phyloP scores from a whole-genome alignment of 495 filamentous ascomycete species.

The Penicillium simplicissimum region DNA sequence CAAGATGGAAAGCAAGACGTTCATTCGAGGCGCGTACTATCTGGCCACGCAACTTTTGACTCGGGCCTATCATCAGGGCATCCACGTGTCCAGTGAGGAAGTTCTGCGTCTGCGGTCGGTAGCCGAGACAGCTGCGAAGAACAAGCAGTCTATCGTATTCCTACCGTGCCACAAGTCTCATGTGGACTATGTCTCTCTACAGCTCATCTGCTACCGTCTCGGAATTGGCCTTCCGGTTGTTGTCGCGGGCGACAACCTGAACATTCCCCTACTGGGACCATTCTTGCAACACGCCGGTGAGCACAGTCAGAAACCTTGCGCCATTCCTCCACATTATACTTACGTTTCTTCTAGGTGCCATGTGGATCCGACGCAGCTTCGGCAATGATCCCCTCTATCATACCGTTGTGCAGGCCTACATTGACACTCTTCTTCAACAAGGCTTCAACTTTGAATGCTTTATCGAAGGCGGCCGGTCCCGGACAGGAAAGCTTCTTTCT shows the following conservation, averaged over 20 bases:
- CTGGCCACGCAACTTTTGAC: slow-evolving; percentile 83
- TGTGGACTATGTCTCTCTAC: slow-evolving; percentile 91
- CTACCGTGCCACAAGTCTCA: slow-evolving; percentile 92
- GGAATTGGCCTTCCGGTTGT: slow-evolving; percentile 89
- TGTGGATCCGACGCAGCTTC: slow-evolving; percentile 94
- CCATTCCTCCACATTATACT: slow-evolving; percentile 9
- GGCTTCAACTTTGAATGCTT: slow-evolving; percentile 97
- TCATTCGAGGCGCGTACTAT: slow-evolving; percentile 92
- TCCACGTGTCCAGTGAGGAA: slow-evolving; percentile 94
- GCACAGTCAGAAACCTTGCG: slow-evolving; percentile 11
- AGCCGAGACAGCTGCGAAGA: slow-evolving; percentile 75
- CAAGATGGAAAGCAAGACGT: slow-evolving; percentile 94
- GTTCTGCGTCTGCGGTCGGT: slow-evolving; percentile 77
- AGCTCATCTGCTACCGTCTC: slow-evolving; percentile 91
- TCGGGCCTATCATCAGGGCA: slow-evolving; percentile 91
- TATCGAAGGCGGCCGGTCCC: slow-evolving; percentile 88
- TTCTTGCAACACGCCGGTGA: slow-evolving; percentile 90
- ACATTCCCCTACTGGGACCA: slow-evolving; percentile 83
- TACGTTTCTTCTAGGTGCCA: slow-evolving; percentile 60
- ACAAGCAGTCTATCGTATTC: slow-evolving; percentile 95
- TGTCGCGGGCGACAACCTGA: slow-evolving; percentile 93
- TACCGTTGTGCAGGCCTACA: slow-evolving; percentile 91
- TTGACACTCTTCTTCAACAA: slow-evolving; percentile 85
- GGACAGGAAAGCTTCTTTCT: slow-evolving; percentile 89
- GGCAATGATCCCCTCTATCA: slow-evolving; percentile 88